Evolutionary conservation across 1,284 basidiomycete species (phyloP), one percentile per base, ranked within the genome.

Genomic region (Leccinum subrobustum): DNA sequence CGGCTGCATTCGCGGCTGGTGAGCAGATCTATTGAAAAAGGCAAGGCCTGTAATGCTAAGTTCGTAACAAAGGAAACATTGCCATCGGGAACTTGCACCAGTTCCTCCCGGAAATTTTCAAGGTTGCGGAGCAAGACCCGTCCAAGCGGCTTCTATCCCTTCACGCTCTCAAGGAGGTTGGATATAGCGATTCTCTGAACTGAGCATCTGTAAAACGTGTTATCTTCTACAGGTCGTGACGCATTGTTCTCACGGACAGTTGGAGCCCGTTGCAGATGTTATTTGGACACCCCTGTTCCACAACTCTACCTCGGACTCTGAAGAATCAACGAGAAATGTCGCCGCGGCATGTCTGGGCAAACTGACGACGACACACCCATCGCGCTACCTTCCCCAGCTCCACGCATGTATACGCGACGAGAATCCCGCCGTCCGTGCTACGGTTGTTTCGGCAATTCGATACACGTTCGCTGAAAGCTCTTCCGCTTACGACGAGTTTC

Each of bases 321-420:
- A 97, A 67, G 96, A 98, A 74, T 92, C 91, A 3, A 91, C 93
- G 3, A 82, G 96, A 59, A 98, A 96, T 72, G 93, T 98, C 60
- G 94, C 95, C 35, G 95, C 96, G 52, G 96, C 97, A 18, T 99
- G 96, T 73, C 83, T 99, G 18, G 97, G 96, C 53, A 96, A 98
- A 74, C 81, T 99, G 48, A 96, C 95, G 0, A 92, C 92, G 0
- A 92, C 92, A 1, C 90, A 96, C 59, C 94, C 96, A 5, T 84
- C 87, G 1, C 87, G 89, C 67, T 98, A 96, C 74, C 79, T 99
- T 14, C 93, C 91, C 6, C 92, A 96, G 68, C 84, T 98, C n/a
- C 93, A 96, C 71, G 90, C 93, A 47, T 86, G 89, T 50, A 87
- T 95, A 68, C 79, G 73, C 35, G 86, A 92, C 68, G 75, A 81